Base-by-base conservation (phyloP, 495 filamentous ascomycete species). In the Hypoxylon perforatum region DNA sequence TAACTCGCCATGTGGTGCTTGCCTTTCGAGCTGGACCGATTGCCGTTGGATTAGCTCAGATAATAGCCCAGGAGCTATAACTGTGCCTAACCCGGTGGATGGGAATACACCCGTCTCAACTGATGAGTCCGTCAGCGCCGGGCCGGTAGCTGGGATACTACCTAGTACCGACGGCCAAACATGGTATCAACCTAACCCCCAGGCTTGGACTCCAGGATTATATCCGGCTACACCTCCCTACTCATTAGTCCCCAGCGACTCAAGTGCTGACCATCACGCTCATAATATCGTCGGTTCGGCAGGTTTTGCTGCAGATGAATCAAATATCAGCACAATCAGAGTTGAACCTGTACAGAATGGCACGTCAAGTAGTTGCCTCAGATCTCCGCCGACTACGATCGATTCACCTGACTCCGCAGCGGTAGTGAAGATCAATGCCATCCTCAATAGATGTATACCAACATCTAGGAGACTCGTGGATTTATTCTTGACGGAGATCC, bases 401-500 rank as follows among this genome's bases (percentile, higher is more conserved):
- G 21, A 38, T 9, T 41, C 33, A 2, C 52, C 57, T 4, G 52
- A 15, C 5, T 39, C 53, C 11, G 17, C 63, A 21, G 47, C 22
- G 5, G 15, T 38, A 28, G 1, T 42, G 11, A 48, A 61, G 28
- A 39, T 62, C 17, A 21, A 67, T 1, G 25, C 30, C n/a, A 49
- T 35, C 44, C 44, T 72, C 12, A 53, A 65, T 21, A 38, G 49
- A 23, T 47, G 39, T 23, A 70, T 65, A 11, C 57, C 54, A 11
- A 30, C 15, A n/a, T 63, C 57, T 2, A 49, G 45, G n/a, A 65
- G 65, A 22, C 67, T 77, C 15, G 30, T 75, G 5, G 38, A 70
- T 17, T 15, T 71, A 4, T 78, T 69, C 57, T 74, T 78, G 21
- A 10, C 14, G 14, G 67, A 72, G 6, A 51, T 74, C 35, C 74